phyloP scores from a whole-genome alignment of 345 rosid species.

The Erodium maritimum region DNA sequence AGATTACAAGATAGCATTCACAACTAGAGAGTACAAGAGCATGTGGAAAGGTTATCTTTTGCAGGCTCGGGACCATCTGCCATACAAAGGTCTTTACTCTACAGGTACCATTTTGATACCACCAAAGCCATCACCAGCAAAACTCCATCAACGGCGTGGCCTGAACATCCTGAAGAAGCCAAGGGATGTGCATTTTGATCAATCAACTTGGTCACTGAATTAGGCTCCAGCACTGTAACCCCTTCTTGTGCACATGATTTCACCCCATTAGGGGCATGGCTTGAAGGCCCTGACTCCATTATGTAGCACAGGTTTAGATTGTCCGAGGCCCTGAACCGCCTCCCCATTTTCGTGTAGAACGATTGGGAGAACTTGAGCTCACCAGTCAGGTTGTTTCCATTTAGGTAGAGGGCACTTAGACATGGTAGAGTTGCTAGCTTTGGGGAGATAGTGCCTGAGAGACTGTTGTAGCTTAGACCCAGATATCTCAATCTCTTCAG shows the following conservation, averaged over 20 bases:
- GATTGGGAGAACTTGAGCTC: conserved; percentile 40
- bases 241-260: conserved; percentile 39
- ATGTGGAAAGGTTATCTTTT: no score
- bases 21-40: no score
- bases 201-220: no score
- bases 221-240: no score
- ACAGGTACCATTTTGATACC: no score
- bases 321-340: conserved; percentile 82
- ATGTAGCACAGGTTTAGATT: conserved; percentile 70
- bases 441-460: conserved; percentile 41
- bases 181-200: no score
- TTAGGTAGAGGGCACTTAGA: conserved; percentile 49
- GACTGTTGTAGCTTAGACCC: conserved; percentile 62
- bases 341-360: conserved; percentile 59
- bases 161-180: no score
- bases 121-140: no score
- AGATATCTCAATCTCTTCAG: conserved; percentile 64
- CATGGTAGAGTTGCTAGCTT: conserved; percentile 54
- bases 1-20: no score
- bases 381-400: conserved; percentile 80
- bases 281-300: conserved; percentile 20
- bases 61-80: no score
- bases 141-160: no score
- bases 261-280: conserved; percentile 49
- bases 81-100: no score